Percentiles rank a stretch among this genome's conserved stretches.
Evolutionary conservation across 441 rosid genomes (phyloP).

Genomic region (Aquilaria agallochum): DNA sequence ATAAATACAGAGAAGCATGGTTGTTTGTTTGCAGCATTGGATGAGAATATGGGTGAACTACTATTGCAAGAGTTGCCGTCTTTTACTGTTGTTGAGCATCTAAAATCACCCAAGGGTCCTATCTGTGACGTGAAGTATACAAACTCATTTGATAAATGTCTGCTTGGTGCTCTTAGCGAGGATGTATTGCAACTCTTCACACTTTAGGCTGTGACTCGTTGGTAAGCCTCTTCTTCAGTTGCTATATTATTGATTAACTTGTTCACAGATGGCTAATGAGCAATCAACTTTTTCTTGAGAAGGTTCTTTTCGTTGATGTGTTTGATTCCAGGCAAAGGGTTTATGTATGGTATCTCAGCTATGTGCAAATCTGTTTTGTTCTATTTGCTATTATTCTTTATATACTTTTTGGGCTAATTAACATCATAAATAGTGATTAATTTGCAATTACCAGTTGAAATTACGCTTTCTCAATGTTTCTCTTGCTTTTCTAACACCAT

Average conservation of each 20-base stretch:
- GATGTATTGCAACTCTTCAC: slow-evolving; percentile 60
- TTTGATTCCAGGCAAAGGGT: too few species aligned
- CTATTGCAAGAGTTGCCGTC: slow-evolving; percentile 66
- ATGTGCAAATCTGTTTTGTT: too few species aligned
- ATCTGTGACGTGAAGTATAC: slow-evolving; percentile 63
- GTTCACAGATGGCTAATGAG: too few species aligned
- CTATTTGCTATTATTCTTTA: too few species aligned
- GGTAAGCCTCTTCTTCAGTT: slow-evolving; percentile 9
- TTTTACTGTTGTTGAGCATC: slow-evolving; percentile 38
- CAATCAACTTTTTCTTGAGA: too few species aligned
- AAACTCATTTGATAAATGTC: slow-evolving; percentile 19
- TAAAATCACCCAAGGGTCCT: slow-evolving; percentile 41
- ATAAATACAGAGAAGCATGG: slow-evolving; percentile 37
- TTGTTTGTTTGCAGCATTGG: slow-evolving; percentile 50
- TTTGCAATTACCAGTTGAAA: too few species aligned
- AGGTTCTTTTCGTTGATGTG: too few species aligned
- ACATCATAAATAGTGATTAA: too few species aligned
- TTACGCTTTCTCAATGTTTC: too few species aligned
- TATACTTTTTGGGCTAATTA: too few species aligned
- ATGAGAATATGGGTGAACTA: slow-evolving; percentile 51
- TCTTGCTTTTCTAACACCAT: too few species aligned
- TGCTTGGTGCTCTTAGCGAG: slow-evolving; percentile 66
- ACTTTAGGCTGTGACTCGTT: slow-evolving; percentile 18
- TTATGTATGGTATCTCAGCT: too few species aligned
- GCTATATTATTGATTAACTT: not conserved